Evolutionary conservation across 1,139 yeast species (phyloP), one percentile per base, ranked within the genome.

Genomic region (Dujonia santamariae): DNA sequence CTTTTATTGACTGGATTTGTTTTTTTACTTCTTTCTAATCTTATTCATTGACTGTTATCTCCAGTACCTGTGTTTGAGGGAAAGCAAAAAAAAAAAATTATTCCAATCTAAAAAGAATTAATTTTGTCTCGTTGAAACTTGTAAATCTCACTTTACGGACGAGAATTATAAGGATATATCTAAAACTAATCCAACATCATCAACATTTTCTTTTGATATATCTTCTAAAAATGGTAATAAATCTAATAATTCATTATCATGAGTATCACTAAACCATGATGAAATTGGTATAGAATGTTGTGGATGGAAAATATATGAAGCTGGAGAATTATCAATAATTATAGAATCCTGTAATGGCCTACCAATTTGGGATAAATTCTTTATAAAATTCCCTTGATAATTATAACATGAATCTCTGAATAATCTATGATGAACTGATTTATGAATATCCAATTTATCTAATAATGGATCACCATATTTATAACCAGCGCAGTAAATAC

Each of bases 251-350:
- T 92, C 99, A 54, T 90, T 90, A 59, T 92, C 99, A 57, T 92
- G 98, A 27, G 94, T 81, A 63, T 92, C 99, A 48, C 96, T 86
- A 67, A 94, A 92, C 99, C 99, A 92, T 57, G 94, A 81, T 44
- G 96, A 86, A 22, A 92, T 86, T n/a, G 99, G 99, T 28, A 94
- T 84, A 11, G 97, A 95, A 64, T 92, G 97, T 54, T 87, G 95
- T 17, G 98, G 98, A 56, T 92, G 98, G 70, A 92, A 86, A 37
- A 90, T 80, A 59, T 94, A 92, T 11, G 96, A 86, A 5, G 97
- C 96, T 2, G 99, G 98, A 2, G 97, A 88, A 61, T 92, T 92
- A 65, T 92, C 99, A 46, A 92, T 80, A 47, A 92, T 94, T 39
- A 92, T 88, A 30, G 85, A 70, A 46, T 90, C 96, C 41, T 74